Conservation (phyloP, 139 green algal genomes). For the Eudorina sp. region DNA sequence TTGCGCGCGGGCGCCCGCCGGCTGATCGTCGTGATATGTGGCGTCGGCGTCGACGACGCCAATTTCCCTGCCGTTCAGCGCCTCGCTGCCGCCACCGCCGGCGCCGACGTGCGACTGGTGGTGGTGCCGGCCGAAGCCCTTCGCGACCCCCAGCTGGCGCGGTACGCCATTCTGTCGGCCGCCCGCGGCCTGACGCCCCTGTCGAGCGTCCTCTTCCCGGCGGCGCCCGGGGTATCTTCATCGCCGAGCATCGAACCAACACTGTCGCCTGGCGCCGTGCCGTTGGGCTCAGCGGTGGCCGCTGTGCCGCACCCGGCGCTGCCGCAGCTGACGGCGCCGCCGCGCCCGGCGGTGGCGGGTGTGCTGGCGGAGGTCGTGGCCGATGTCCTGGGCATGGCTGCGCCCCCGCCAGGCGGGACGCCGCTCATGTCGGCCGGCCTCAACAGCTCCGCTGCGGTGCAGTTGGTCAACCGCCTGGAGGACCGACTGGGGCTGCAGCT, state of each 20-base stretch:
- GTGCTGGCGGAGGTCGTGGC: conserved; percentile 26
- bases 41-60: neutral
- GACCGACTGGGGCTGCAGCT: conserved; percentile 55
- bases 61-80: neutral
- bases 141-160: neutral
- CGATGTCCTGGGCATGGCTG: neutral
- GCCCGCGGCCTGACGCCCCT: conserved; percentile 9
- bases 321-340: neutral
- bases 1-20: neutral
- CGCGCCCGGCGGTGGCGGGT: neutral
- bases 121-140: neutral
- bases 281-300: too few relatives aligned
- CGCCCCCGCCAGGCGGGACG: neutral
- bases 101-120: neutral
- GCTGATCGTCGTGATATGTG: neutral
- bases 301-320: neutral
- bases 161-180: conserved; percentile 37
- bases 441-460: conserved; percentile 67
- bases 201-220: neutral
- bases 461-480: conserved; percentile 60
- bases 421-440: conserved; percentile 69
- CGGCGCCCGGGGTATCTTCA: too few relatives aligned
- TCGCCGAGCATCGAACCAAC: too few relatives aligned
- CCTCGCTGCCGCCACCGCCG: neutral
- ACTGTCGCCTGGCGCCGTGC: too few relatives aligned